Evolutionary conservation across 164 flowering plant species (phyloP).

Genomic region (Berberis thunbergii): DNA sequence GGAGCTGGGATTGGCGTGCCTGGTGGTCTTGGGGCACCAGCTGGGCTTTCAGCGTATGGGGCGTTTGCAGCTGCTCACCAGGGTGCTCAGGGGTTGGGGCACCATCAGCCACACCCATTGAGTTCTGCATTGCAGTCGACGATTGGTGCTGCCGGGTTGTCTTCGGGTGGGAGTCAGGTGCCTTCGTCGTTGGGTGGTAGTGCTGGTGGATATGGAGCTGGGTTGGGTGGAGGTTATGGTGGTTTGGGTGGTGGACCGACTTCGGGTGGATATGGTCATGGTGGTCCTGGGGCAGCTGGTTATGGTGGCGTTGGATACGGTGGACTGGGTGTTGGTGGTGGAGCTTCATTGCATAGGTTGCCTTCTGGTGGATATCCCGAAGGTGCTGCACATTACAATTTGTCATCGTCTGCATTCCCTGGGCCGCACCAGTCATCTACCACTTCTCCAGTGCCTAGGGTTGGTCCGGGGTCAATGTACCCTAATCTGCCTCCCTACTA

Average conservation of each 20-base stretch:
- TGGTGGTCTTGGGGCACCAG: background rate
- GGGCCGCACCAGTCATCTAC: slow-evolving; percentile 56
- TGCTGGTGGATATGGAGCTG: slow-evolving; percentile 24
- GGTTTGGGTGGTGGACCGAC: slow-evolving; percentile 11
- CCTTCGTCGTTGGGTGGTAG: slow-evolving; percentile 35
- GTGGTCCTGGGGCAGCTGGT: slow-evolving; percentile 7
- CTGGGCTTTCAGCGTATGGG: slow-evolving; percentile 20
- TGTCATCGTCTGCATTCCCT: slow-evolving; percentile 41
- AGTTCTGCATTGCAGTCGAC: slow-evolving; percentile 23
- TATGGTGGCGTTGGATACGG: no score
- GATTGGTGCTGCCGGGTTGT: slow-evolving; percentile 25
- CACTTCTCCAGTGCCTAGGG: slow-evolving; percentile 63
- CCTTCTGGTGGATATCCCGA: slow-evolving; percentile 63
- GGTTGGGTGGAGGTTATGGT: slow-evolving; percentile 19
- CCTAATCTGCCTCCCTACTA: slow-evolving; percentile 56
- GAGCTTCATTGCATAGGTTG: slow-evolving; percentile 48
- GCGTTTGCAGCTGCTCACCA: slow-evolving; percentile 37
- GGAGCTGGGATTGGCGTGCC: slow-evolving; percentile 17
- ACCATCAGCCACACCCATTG: slow-evolving; percentile 10
- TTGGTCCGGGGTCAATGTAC: slow-evolving; percentile 70
- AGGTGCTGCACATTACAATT: slow-evolving; percentile 39
- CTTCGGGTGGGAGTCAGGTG: slow-evolving; percentile 29
- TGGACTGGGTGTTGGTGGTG: slow-evolving; percentile 12
- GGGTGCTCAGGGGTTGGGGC: slow-evolving; percentile 25
- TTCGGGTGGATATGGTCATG: slow-evolving; percentile 16